Evolutionary conservation across 2,329 filamentous ascomycete species (phyloP).

Genomic region (Scedosporium dehoogii): DNA sequence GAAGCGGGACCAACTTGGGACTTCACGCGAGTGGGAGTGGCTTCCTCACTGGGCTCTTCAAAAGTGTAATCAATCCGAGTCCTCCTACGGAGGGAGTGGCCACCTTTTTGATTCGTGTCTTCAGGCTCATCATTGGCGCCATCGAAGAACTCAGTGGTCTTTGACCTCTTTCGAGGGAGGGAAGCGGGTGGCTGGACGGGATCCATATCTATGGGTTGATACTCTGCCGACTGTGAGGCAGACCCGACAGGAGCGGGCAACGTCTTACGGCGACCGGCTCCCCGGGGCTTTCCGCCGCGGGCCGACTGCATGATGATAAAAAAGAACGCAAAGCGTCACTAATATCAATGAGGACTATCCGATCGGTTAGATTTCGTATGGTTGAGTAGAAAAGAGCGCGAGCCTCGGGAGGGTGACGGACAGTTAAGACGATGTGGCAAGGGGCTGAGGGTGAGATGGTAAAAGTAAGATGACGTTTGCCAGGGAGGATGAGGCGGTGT

Average conservation of each 20-base stretch:
- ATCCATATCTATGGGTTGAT: not conserved
- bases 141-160: slow-evolving; percentile 1
- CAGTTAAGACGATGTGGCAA: not conserved
- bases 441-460: not conserved
- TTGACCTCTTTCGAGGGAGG: not conserved
- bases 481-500: not conserved
- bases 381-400: not conserved
- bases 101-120: slow-evolving; percentile 31
- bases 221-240: not conserved
- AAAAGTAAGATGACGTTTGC: not conserved
- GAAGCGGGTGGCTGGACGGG: not conserved
- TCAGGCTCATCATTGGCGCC: slow-evolving; percentile 5
- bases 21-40: slow-evolving; percentile 17
- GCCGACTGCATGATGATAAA: slow-evolving; percentile 2
- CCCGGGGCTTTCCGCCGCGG: slow-evolving; percentile 5
- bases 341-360: not conserved
- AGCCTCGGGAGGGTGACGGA: not conserved
- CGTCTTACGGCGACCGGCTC: slow-evolving; percentile 3
- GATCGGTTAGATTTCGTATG: not conserved
- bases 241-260: not conserved
- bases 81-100: slow-evolving; percentile 47
- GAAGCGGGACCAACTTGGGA: slow-evolving; percentile 8
- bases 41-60: slow-evolving; percentile 41
- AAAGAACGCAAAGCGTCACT: not conserved
- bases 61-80: slow-evolving; percentile 47